Percentiles rank a stretch among this genome's conserved stretches.
Evolutionary conservation across 2,329 filamentous ascomycete genomes (phyloP).

Genomic region (Grosmannia penicillata): DNA sequence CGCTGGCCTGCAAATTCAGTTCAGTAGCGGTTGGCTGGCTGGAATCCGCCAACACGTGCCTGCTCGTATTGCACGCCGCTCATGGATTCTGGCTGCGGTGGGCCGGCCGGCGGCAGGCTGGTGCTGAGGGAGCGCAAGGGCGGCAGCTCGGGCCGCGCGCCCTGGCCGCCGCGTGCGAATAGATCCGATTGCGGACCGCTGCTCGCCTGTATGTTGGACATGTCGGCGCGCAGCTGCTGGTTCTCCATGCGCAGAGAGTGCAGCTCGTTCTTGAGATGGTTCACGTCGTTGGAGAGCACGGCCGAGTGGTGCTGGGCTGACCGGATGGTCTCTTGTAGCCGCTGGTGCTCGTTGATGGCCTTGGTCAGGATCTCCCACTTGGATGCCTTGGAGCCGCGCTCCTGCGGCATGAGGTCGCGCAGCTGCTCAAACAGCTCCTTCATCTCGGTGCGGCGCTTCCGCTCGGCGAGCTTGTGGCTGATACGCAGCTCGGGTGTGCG

Average conservation of each 20-base stretch:
- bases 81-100: slow-evolving; percentile 38
- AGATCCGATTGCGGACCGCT: slow-evolving; percentile 10
- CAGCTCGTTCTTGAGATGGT: slow-evolving; percentile 33
- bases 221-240: slow-evolving; percentile 27
- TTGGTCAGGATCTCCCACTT: slow-evolving; percentile 86
- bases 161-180: slow-evolving; percentile 13
- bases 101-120: slow-evolving; percentile 18
- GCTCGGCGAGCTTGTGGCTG: slow-evolving; percentile 73
- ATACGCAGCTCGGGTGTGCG: slow-evolving; percentile 68
- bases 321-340: slow-evolving; percentile 34
- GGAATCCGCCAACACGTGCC: slow-evolving; percentile 31
- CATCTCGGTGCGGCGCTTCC: slow-evolving; percentile 76
- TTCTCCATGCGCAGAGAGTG: slow-evolving; percentile 31
- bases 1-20: neutral
- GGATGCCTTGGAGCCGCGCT: slow-evolving; percentile 69
- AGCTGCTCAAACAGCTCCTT: slow-evolving; percentile 75
- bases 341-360: slow-evolving; percentile 48
- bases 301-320: slow-evolving; percentile 29
- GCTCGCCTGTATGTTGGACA: slow-evolving; percentile 14
- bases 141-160: slow-evolving; percentile 34
- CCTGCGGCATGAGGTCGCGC: slow-evolving; percentile 63
- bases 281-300: slow-evolving; percentile 26
- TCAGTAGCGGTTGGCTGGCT: slow-evolving; percentile 12
- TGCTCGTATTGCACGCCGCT: slow-evolving; percentile 49
- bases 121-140: slow-evolving; percentile 38